Evolutionary conservation across 179 eudicot species (phyloP).

Genomic region (Silene coronaria): DNA sequence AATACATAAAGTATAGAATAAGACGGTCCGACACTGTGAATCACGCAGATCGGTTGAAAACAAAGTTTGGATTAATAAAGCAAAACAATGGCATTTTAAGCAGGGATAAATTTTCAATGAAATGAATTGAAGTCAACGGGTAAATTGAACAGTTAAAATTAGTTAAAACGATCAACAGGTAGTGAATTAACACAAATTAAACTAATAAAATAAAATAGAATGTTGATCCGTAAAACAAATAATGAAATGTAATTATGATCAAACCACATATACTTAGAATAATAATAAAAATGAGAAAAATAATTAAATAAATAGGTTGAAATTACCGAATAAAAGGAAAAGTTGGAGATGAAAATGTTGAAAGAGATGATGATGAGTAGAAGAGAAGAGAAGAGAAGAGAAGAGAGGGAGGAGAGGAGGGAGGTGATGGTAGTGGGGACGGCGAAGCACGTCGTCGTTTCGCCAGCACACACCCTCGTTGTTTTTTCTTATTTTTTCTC

Average conservation of each 20-base stretch:
- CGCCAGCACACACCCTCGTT: background rate
- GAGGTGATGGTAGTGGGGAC: background rate
- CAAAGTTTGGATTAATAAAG: too few relatives aligned
- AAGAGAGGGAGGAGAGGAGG: background rate
- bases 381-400: background rate
- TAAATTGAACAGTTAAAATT: background rate
- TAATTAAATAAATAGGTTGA: background rate
- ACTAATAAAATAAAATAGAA: background rate
- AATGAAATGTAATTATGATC: background rate
- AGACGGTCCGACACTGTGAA: too few relatives aligned
- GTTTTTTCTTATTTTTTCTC: background rate
- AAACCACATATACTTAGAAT: too few relatives aligned
- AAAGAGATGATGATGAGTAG: background rate
- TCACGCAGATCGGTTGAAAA: too few relatives aligned
- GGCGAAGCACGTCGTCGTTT: slow-evolving; percentile 4
- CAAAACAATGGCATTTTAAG: too few relatives aligned
- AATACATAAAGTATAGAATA: too few relatives aligned
- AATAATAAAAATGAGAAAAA: background rate
- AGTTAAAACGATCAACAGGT: too few relatives aligned
- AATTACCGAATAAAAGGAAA: background rate
- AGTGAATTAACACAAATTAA: background rate
- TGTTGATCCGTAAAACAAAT: background rate
- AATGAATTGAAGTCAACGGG: background rate
- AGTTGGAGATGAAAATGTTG: background rate
- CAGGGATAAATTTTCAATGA: background rate